Base-by-base conservation (phyloP, 2,329 filamentous ascomycete species). In the Calonectria ilicicola region DNA sequence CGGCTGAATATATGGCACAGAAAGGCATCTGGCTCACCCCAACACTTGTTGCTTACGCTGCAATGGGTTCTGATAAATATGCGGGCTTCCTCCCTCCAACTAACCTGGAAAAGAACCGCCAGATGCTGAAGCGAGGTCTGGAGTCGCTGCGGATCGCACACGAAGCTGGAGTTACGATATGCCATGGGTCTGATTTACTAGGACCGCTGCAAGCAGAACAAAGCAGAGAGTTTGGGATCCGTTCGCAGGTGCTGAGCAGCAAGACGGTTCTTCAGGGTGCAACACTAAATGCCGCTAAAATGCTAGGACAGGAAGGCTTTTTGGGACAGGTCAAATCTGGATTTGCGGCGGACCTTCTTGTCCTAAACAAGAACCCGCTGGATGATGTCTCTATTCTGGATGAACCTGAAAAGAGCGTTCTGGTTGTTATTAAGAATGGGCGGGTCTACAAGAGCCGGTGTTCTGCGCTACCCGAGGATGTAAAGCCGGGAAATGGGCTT, bases 341-440 rank as follows among this genome's bases (percentile, higher is more conserved):
- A 0, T 90, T 86, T 70, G 78, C 82, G 2, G 89, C 89, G 0
- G 90, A 91, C 78, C 65, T 91, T 58, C 74, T 91, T 26, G 80
- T 91, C 2, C 75, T 90, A 63, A 86, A 86, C 49, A 76, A 76
- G 53, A 90, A 90, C 75, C 89, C 89, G 2, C 78, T 91, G 68
- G 85, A 89, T 15, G 85, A 91, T 77, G 85, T 91, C 23, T 83
- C 83, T 0, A 81, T 91, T 3, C 78, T 91, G 35, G 87, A 88
- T 72, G 76, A 82, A 32, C 85, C 85, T 4, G 86, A 89, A 40
- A 82, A 84, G 74, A 82, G 86, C 69, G 73, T 90, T 9, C 72
- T 90, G 44, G 87, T 84, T 8, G 88, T 90, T 2, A 83, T 91
- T 62, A 90, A 91, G 76, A 89, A 89, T 44, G 89, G 89, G 3